These are phyloP conservation scores for Cyberlindnera mississippiensis DNA, from an alignment of 805 yeast genomes.

Conservation along the genomic window DNA sequence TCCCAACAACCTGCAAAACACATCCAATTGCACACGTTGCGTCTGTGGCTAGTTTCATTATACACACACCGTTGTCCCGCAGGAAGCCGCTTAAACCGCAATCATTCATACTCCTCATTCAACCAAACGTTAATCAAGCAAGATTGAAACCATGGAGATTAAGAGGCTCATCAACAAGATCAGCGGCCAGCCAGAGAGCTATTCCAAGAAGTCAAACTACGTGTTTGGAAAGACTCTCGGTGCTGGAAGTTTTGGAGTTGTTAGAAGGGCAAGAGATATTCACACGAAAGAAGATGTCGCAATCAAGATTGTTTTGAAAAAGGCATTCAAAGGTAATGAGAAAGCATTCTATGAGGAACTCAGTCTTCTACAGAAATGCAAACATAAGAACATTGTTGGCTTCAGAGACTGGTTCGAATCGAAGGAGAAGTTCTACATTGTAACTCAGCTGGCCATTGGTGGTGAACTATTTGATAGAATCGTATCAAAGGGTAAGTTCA, in stretches of 20 bases:
- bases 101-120: too few species aligned
- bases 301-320: constrained; percentile 81
- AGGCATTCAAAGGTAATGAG: constrained; percentile 77
- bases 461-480: constrained; percentile 94
- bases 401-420: constrained; percentile 93
- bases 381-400: constrained; percentile 85
- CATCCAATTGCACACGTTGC: too few species aligned
- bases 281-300: constrained; percentile 72
- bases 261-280: constrained; percentile 61
- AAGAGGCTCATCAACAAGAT: constrained; percentile 47
- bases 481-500: constrained; percentile 72
- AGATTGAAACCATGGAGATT: constrained; percentile 9
- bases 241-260: constrained; percentile 95
- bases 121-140: neutral
- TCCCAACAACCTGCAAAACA: too few species aligned
- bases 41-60: too few species aligned
- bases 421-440: constrained; percentile 87
- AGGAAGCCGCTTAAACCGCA: too few species aligned
- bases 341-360: constrained; percentile 78
- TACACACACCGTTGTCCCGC: too few species aligned
- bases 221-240: constrained; percentile 83
- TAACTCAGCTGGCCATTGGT: constrained; percentile 92
- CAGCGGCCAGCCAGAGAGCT: constrained; percentile 70
- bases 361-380: constrained; percentile 56
- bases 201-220: constrained; percentile 62